These are phyloP conservation scores for Trichosporon sp. DNA, from an alignment of 1,284 basidiomycete species.

Conservation along the genomic window DNA sequence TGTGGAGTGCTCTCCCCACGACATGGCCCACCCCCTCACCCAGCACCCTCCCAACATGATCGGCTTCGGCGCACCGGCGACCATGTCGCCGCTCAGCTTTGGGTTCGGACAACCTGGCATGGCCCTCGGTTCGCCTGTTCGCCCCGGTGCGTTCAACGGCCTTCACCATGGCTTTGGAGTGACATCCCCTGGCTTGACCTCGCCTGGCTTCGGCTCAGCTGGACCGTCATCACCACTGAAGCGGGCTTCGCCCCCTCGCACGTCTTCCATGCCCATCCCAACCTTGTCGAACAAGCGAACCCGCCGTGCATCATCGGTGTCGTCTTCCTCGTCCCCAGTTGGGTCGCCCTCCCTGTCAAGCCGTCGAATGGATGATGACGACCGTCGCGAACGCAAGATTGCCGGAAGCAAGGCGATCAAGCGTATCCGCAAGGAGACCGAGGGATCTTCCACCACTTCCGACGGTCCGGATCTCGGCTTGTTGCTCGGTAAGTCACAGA, in stretches of 20 bases:
- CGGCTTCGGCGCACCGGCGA: constrained; percentile 46
- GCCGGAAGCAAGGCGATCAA: constrained; percentile 37
- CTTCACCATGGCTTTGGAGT: constrained; percentile 21
- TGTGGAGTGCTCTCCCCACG: constrained; percentile 16
- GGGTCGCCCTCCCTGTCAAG: constrained; percentile 30
- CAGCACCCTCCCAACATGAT: constrained; percentile 51
- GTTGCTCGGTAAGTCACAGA: constrained; percentile 45
- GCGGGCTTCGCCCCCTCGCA: constrained; percentile 23
- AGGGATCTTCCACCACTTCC: constrained; percentile 6
- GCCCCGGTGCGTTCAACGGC: constrained; percentile 15
- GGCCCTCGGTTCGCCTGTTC: constrained; percentile 12
- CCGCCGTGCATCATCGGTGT: constrained; percentile 36
- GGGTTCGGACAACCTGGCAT: constrained; percentile 42
- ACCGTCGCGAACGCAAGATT: constrained; percentile 25
- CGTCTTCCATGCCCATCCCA: constrained; percentile 30
- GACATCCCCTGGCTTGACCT: constrained; percentile 19
- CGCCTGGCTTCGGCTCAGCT: constrained; percentile 28
- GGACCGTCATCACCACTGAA: constrained; percentile 26
- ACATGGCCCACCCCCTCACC: constrained; percentile 53
- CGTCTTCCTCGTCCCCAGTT: constrained; percentile 36
- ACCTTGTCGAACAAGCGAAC: constrained; percentile 34
- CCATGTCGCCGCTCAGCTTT: constrained; percentile 47
- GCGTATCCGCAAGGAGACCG: constrained; percentile 36
- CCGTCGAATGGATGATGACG: constrained; percentile 32
- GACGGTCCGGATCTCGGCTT: constrained; percentile 48